Percentiles rank a stretch among this genome's conserved stretches.
Evolutionary conservation across 108 stramenopile species (phyloP).

Genomic region (Fistulifera pelliculosa): DNA sequence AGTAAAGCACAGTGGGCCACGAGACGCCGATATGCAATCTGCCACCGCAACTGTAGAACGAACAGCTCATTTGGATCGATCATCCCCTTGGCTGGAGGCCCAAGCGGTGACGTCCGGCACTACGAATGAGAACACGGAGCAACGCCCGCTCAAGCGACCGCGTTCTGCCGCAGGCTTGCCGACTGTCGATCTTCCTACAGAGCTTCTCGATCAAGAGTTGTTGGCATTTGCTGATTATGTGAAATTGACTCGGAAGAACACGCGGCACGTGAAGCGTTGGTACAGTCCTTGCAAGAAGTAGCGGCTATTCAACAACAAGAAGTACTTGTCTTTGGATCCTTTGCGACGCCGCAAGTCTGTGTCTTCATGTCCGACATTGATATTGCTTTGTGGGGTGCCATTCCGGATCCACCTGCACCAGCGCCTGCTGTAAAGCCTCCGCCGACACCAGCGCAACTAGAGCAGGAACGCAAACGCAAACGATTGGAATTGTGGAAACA

Average conservation of each 20-base stretch:
- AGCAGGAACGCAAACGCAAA: conserved; percentile 3
- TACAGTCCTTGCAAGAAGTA: conserved; percentile 5
- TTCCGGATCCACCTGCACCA: conserved; percentile 12
- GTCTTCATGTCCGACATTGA: conserved; percentile 69
- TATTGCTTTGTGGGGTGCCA: conserved; percentile 63
- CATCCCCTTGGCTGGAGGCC: too few relatives aligned
- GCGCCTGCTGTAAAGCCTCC: not conserved
- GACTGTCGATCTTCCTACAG: too few relatives aligned
- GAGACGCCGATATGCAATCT: too few relatives aligned
- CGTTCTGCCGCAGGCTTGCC: too few relatives aligned
- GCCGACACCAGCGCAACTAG: not conserved
- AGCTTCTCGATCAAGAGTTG: conserved; percentile 38
- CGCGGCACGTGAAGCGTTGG: conserved; percentile 32
- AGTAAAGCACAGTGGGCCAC: too few relatives aligned
- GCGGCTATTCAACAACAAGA: not conserved
- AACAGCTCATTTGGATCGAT: too few relatives aligned
- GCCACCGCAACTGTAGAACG: too few relatives aligned
- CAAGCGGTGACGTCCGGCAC: too few relatives aligned
- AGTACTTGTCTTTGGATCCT: conserved; percentile 64
- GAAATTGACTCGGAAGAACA: conserved; percentile 37
- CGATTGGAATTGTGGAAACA: conserved; percentile 2
- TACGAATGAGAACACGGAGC: too few relatives aligned
- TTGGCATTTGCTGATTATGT: conserved; percentile 53
- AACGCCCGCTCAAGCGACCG: too few relatives aligned
- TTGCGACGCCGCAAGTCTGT: conserved; percentile 57